A percentile compares a stretch with the other conserved stretches of the same genome.
These are phyloP conservation scores for Pyracantha coccinea DNA, from an alignment of 331 rosid genomes.

Conservation along the genomic window DNA sequence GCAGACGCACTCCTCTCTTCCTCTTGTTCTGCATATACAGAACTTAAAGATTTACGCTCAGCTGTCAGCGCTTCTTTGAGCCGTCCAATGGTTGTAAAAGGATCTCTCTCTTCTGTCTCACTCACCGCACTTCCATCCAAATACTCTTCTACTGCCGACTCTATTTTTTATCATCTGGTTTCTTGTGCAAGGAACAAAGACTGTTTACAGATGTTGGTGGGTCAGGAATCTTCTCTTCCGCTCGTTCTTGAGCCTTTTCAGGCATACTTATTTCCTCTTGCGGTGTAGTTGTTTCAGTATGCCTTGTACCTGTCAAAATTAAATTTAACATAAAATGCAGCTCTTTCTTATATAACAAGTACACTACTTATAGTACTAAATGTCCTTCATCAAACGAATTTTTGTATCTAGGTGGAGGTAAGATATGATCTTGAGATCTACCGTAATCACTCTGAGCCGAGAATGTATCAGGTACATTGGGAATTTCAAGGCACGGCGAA, in stretches of 20 bases:
- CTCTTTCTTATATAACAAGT: not conserved
- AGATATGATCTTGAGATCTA: slow-evolving; percentile 17
- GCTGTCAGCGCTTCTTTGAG: slow-evolving; percentile 43
- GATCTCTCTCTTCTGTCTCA: slow-evolving; percentile 42
- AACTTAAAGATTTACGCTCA: slow-evolving; percentile 46
- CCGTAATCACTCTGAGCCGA: slow-evolving; percentile 32
- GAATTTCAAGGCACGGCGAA: slow-evolving; percentile 9
- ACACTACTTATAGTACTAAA: not conserved
- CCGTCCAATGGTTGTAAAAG: slow-evolving; percentile 33
- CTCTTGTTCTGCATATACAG: slow-evolving; percentile 66
- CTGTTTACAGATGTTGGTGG: slow-evolving; percentile 46
- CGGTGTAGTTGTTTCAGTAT: slow-evolving; percentile 5
- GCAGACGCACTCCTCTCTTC: slow-evolving; percentile 94
- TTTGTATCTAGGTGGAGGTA: not conserved
- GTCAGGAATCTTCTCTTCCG: slow-evolving; percentile 56
- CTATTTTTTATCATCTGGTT: slow-evolving; percentile 35
- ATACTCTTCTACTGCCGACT: slow-evolving; percentile 41
- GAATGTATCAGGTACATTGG: slow-evolving; percentile 30
- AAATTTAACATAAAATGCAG: not conserved
- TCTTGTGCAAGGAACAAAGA: slow-evolving; percentile 33
- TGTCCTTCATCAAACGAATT: not conserved
- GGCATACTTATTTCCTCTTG: slow-evolving; percentile 12
- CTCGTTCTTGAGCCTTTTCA: slow-evolving; percentile 16
- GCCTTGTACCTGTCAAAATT: slow-evolving; percentile 14
- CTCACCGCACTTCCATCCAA: slow-evolving; percentile 47